Evolutionary conservation across 2,329 filamentous ascomycete genomes (phyloP).

Genomic region (Sporothrix schenckii): DNA sequence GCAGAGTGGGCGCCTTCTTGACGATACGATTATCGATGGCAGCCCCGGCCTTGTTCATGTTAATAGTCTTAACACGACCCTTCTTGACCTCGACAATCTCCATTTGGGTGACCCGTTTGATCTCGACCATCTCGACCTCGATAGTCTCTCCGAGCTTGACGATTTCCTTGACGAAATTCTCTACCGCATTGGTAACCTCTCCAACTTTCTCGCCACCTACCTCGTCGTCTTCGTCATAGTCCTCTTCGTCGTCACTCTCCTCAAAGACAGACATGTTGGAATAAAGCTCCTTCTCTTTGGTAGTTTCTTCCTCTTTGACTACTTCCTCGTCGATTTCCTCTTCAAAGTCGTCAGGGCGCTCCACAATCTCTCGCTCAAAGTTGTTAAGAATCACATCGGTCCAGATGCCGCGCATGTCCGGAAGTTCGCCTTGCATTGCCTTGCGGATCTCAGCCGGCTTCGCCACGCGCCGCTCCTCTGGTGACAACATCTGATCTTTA

Average conservation of each 20-base stretch:
- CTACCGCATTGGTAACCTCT: too few relatives aligned
- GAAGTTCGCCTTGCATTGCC: neutral
- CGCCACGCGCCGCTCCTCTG: constrained; percentile 26
- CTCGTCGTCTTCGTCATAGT: too few relatives aligned
- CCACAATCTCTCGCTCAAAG: neutral
- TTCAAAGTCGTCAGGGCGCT: neutral
- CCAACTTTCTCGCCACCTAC: too few relatives aligned
- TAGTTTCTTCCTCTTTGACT: neutral
- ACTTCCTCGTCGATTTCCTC: neutral
- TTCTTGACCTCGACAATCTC: neutral
- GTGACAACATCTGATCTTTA: constrained; percentile 25
- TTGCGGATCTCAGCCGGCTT: constrained; percentile 22
- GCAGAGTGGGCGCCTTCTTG: neutral
- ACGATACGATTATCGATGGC: neutral
- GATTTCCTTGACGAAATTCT: neutral
- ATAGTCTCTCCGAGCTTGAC: neutral
- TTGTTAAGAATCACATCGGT: neutral
- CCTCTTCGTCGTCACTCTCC: neutral
- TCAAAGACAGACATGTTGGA: neutral
- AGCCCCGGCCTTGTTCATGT: neutral
- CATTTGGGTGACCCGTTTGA: neutral
- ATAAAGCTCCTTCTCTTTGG: neutral
- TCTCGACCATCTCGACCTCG: neutral
- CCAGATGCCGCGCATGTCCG: constrained; percentile 23
- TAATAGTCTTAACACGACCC: neutral